Conservation (phyloP, 2,329 filamentous ascomycete species). For the Cladorrhinum sp. region DNA sequence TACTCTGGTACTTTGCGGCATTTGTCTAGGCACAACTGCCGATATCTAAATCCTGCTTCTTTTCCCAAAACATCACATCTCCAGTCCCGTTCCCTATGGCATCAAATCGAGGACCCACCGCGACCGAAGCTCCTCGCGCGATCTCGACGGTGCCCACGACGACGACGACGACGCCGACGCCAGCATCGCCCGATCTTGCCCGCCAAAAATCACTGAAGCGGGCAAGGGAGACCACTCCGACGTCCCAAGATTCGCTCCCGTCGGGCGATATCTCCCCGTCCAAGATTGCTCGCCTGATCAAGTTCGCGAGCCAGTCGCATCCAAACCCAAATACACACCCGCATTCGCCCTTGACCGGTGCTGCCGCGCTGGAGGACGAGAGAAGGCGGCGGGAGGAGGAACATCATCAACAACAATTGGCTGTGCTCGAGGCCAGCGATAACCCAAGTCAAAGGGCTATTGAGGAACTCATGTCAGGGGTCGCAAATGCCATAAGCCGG, state of each 20-base stretch:
- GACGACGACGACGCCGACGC: constrained; percentile 36
- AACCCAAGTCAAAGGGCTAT: constrained; percentile 54
- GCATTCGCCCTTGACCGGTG: constrained; percentile 45
- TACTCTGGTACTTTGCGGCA: not conserved
- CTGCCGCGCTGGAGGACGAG: constrained; percentile 54
- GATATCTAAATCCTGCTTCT: not conserved
- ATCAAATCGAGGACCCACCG: constrained; percentile 51
- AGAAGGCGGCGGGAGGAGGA: constrained; percentile 47
- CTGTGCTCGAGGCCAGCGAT: constrained; percentile 46
- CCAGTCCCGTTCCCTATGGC: constrained; percentile 43
- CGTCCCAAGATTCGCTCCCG: constrained; percentile 35
- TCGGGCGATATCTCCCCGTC: constrained; percentile 47
- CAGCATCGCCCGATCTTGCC: constrained; percentile 37
- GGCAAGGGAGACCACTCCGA: constrained; percentile 46
- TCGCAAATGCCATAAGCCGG: constrained; percentile 52
- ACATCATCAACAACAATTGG: constrained; percentile 23
- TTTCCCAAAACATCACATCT: not conserved
- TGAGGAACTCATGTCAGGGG: constrained; percentile 52
- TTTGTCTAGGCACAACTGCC: not conserved
- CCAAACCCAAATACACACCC: constrained; percentile 17
- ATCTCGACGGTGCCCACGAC: constrained; percentile 33
- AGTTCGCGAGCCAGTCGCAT: constrained; percentile 42
- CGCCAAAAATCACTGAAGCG: constrained; percentile 44
- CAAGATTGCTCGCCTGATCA: constrained; percentile 51
- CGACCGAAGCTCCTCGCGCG: constrained; percentile 48